phyloP scores from a whole-genome alignment of 202 grass and related monocot species.

The Schoenoplectus tabernaemontani region DNA sequence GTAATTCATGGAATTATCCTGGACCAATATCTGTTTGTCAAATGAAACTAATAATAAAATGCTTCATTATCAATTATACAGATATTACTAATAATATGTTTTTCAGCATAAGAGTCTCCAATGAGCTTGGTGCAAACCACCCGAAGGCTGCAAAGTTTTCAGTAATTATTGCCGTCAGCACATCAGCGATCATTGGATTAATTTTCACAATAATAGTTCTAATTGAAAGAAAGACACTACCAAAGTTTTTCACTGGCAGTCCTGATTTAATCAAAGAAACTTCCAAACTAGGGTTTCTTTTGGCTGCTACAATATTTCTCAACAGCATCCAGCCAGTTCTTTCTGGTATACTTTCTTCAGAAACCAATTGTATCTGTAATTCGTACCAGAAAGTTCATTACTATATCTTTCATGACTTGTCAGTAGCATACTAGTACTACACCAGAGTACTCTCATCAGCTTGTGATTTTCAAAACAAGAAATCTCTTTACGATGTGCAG shows the following conservation, averaged over 20 bases:
- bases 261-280: slow-evolving; percentile 32
- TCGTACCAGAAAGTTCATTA: background rate
- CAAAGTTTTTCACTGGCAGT: slow-evolving; percentile 42
- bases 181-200: slow-evolving; percentile 40
- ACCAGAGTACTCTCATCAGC: background rate
- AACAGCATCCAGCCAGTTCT: slow-evolving; percentile 81
- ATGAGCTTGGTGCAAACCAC: slow-evolving; percentile 63
- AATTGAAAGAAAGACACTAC: slow-evolving; percentile 33
- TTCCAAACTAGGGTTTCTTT: slow-evolving; percentile 42
- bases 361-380: background rate
- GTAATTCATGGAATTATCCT: background rate
- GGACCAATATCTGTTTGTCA: background rate
- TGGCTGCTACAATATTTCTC: slow-evolving; percentile 52
- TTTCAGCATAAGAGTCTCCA: slow-evolving; percentile 58
- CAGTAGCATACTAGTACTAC: background rate
- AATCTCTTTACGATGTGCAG: background rate
- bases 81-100: background rate
- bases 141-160: slow-evolving; percentile 76
- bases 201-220: slow-evolving; percentile 38
- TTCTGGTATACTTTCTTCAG: slow-evolving; percentile 38
- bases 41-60: background rate
- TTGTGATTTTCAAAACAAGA: background rate
- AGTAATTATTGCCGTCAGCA: slow-evolving; percentile 32
- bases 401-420: background rate
- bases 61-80: background rate